These are phyloP conservation scores for Crithidia fasciculata DNA, from an alignment of 208 protist species.

Conservation along the genomic window DNA sequence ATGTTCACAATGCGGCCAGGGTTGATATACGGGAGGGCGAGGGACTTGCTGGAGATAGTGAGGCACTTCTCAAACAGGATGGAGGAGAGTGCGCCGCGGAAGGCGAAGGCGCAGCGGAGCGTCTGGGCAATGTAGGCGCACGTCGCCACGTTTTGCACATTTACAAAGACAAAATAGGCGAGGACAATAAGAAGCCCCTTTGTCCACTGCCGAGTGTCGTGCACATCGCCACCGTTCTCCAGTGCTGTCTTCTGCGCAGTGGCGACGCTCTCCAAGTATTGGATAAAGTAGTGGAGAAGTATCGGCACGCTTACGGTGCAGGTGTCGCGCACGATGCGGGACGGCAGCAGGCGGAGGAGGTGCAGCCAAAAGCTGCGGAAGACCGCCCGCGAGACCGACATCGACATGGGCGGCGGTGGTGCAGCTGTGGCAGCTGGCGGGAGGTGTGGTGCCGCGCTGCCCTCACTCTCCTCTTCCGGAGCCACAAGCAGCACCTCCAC, in stretches of 20 bases:
- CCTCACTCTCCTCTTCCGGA: too few species aligned
- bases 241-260: background rate
- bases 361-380: constrained; percentile 29
- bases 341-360: constrained; percentile 38
- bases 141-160: constrained; percentile 47
- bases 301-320: constrained; percentile 53
- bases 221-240: background rate
- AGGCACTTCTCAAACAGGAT: constrained; percentile 84
- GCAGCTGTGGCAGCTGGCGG: background rate
- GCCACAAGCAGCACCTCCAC: constrained; percentile 1
- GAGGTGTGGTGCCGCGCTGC: too few species aligned
- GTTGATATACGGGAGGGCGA: constrained; percentile 70
- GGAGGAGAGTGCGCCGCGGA: constrained; percentile 54
- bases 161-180: constrained; percentile 36
- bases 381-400: constrained; percentile 5
- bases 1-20: constrained; percentile 87
- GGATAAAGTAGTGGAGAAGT: constrained; percentile 53
- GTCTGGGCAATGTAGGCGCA: constrained; percentile 55
- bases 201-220: background rate
- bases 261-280: constrained; percentile 17
- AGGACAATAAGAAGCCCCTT: constrained; percentile 41
- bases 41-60: constrained; percentile 45
- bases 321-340: constrained; percentile 57
- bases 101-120: constrained; percentile 37
- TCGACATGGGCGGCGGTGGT: background rate